Percentiles rank a stretch among this genome's conserved stretches.
Evolutionary conservation across 1,139 yeast genomes (phyloP).

Genomic region (Suhomyces terraborum): DNA sequence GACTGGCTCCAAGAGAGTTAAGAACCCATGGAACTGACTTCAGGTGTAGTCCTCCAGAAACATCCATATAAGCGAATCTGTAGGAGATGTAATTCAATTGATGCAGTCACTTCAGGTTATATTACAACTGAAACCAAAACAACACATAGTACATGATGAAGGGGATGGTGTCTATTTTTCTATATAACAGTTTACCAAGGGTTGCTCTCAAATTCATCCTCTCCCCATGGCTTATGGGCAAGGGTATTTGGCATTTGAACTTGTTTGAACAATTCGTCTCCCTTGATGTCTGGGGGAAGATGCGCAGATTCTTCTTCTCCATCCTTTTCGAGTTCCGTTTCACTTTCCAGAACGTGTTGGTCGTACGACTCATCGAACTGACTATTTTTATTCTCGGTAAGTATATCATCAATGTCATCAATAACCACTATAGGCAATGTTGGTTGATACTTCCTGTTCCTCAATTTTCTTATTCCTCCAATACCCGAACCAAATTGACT

Average conservation of each 20-base stretch:
- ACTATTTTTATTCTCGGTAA: constrained; percentile 35
- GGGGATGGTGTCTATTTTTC: neutral
- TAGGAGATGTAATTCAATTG: too few relatives aligned
- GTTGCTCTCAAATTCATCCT: constrained; percentile 42
- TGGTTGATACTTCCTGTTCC: constrained; percentile 60
- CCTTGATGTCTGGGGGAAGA: constrained; percentile 26
- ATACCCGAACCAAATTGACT: constrained; percentile 63
- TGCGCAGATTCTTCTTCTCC: neutral
- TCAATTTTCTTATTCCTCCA: constrained; percentile 50
- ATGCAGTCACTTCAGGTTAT: neutral
- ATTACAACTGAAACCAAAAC: too few relatives aligned
- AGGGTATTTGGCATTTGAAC: constrained; percentile 53
- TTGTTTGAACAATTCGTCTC: constrained; percentile 54
- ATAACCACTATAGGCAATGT: constrained; percentile 57
- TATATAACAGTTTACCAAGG: constrained; percentile 54
- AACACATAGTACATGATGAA: too few relatives aligned
- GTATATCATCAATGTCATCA: constrained; percentile 64
- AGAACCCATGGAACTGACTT: too few relatives aligned
- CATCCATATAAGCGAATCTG: too few relatives aligned
- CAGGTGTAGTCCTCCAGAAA: too few relatives aligned
- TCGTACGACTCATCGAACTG: constrained; percentile 39
- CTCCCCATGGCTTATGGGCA: constrained; percentile 55
- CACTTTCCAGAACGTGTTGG: constrained; percentile 30
- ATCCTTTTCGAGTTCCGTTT: constrained; percentile 11
- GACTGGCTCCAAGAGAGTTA: too few relatives aligned